Conservation (phyloP, 805 yeast species). For the Wickerhamomyces rabaulensis region DNA sequence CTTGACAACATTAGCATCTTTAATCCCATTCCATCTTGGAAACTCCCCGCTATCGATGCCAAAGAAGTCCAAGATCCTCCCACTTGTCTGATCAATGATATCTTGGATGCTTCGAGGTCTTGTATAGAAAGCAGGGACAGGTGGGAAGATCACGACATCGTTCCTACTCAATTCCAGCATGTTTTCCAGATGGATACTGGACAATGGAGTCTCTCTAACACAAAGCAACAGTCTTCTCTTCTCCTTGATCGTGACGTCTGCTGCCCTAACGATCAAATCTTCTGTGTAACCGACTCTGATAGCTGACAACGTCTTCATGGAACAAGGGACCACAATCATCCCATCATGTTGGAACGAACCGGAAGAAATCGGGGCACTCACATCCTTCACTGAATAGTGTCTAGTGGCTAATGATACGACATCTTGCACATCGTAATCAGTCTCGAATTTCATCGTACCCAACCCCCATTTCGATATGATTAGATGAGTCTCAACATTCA, state of each 20-base stretch:
- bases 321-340: conserved; percentile 27
- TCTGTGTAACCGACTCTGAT: conserved; percentile 26
- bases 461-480: conserved; percentile 27
- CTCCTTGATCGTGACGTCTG: conserved; percentile 26
- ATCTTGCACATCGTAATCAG: conserved; percentile 19
- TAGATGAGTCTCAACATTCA: conserved; percentile 22
- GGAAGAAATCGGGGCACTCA: conserved; percentile 25
- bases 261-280: conserved; percentile 25
- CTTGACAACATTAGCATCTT: conserved; percentile 9
- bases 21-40: conserved; percentile 26
- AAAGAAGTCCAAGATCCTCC: conserved; percentile 24
- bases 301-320: conserved; percentile 26
- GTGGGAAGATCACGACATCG: conserved; percentile 24
- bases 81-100: conserved; percentile 23
- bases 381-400: conserved; percentile 20
- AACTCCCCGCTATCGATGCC: conserved; percentile 19
- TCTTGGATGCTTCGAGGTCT: conserved; percentile 22
- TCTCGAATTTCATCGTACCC: conserved; percentile 26
- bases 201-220: conserved; percentile 26
- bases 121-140: conserved; percentile 26
- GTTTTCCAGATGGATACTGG: conserved; percentile 25
- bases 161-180: conserved; percentile 19
- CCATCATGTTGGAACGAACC: conserved; percentile 28
- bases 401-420: conserved; percentile 15
- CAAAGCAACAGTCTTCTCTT: conserved; percentile 21